These are phyloP conservation scores for Urtica urens DNA, from an alignment of 306 rosid species.

Conservation along the genomic window DNA sequence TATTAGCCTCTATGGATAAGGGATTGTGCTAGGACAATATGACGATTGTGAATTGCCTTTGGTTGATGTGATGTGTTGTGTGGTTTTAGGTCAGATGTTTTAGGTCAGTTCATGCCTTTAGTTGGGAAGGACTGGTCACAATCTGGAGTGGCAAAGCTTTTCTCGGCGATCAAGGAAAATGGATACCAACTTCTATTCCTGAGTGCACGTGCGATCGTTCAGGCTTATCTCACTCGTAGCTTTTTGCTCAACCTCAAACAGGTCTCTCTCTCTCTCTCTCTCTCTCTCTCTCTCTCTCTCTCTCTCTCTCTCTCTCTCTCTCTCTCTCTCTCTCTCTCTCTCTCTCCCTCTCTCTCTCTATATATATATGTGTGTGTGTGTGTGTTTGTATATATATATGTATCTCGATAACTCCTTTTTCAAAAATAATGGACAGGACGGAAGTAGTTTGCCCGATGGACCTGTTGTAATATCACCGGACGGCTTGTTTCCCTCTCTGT, in stretches of 20 bases:
- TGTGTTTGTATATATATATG: too few relatives aligned
- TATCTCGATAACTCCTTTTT: too few relatives aligned
- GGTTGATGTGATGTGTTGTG: conserved; percentile 2
- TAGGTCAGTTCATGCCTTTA: conserved; percentile 99
- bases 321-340: too few relatives aligned
- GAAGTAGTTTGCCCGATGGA: conserved; percentile 83
- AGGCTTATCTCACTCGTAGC: conserved; percentile 86
- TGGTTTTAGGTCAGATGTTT: conserved; percentile 77
- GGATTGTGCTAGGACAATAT: conserved; percentile 14
- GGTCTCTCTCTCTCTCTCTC: too few relatives aligned
- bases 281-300: too few relatives aligned
- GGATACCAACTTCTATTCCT: conserved; percentile 95
- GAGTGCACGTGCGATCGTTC: conserved; percentile 98
- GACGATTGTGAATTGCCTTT: conserved; percentile 8
- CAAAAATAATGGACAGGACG: conserved; percentile 45
- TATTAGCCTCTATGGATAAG: too few relatives aligned
- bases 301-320: too few relatives aligned
- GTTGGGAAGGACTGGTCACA: conserved; percentile 98
- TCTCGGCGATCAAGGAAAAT: conserved; percentile 92
- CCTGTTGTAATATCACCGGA: conserved; percentile 98
- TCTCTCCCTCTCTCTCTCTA: too few relatives aligned
- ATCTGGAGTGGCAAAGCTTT: conserved; percentile 92
- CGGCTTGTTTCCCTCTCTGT: conserved; percentile 85
- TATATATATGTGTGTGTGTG: too few relatives aligned
- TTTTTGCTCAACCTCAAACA: conserved; percentile 73